Evolutionary conservation across 2,329 filamentous ascomycete species (phyloP).

Genomic region (Corniculantispora saksenae): DNA sequence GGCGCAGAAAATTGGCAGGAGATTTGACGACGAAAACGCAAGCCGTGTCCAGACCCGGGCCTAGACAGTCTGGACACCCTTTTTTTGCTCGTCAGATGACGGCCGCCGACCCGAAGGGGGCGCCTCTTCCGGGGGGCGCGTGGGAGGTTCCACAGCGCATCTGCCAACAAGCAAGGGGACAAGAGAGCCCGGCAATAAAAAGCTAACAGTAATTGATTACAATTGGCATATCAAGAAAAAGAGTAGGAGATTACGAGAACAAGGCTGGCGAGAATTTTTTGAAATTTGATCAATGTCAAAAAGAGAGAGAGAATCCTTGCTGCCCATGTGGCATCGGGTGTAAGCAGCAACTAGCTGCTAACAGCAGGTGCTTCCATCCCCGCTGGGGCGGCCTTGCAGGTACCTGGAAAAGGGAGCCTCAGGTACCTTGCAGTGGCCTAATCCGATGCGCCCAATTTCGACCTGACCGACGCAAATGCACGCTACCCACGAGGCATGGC

Average conservation of each 20-base stretch:
- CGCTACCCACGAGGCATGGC: background rate
- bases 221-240: background rate
- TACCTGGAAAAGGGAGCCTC: background rate
- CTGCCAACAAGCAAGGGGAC: background rate
- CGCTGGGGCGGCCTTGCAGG: background rate
- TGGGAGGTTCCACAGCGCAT: background rate
- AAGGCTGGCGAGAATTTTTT: too few relatives aligned
- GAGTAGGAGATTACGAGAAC: constrained; percentile 6
- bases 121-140: background rate
- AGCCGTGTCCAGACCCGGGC: constrained; percentile 1
- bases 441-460: constrained; percentile 2
- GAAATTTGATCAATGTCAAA: background rate
- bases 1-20: background rate
- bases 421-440: background rate
- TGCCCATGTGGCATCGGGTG: background rate
- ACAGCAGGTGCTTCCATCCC: too few relatives aligned
- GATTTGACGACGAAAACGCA: background rate
- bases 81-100: constrained; percentile 17
- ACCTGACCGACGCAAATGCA: background rate
- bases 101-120: constrained; percentile 8
- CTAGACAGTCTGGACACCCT: background rate
- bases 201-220: too few relatives aligned
- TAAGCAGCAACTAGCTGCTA: background rate
- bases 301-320: background rate
- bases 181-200: background rate